phyloP scores from a whole-genome alignment of 192 early-diverging fungal species.

The Gryganskiella cystojenkinii region DNA sequence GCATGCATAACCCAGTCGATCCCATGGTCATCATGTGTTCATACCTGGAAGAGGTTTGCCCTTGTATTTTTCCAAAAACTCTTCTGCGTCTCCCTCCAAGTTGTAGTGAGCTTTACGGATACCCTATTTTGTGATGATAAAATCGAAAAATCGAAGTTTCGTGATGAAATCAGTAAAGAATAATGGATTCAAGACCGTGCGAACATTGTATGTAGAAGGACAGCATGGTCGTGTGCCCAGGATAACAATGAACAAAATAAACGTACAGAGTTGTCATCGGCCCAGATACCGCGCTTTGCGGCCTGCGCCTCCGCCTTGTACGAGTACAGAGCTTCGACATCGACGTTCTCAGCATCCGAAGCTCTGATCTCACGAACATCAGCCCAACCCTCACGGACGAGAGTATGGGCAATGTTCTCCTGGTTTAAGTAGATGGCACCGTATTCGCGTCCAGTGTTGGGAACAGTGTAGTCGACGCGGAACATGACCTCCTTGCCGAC shows the following conservation, averaged over 20 bases:
- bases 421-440: constrained; percentile 61
- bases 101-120: constrained; percentile 61
- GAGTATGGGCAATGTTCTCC: constrained; percentile 76
- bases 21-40: constrained; percentile 53
- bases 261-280: constrained; percentile 59
- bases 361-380: constrained; percentile 75
- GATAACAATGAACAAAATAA: not conserved
- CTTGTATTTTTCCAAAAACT: constrained; percentile 83
- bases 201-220: too few species aligned
- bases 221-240: too few species aligned
- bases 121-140: constrained; percentile 51
- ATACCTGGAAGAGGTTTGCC: constrained; percentile 83
- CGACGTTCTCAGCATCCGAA: constrained; percentile 52
- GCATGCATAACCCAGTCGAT: too few species aligned
- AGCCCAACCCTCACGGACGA: constrained; percentile 88
- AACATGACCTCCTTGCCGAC: constrained; percentile 93
- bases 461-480: constrained; percentile 81
- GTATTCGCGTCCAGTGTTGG: constrained; percentile 74
- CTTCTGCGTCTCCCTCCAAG: constrained; percentile 73
- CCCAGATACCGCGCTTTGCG: constrained; percentile 84
- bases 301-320: constrained; percentile 81
- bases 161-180: too few species aligned
- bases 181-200: too few species aligned
- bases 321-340: constrained; percentile 61
- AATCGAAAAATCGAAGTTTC: too few species aligned